Conservation (phyloP, 805 yeast genomes). For the Zygosaccharomyces siamensis region DNA sequence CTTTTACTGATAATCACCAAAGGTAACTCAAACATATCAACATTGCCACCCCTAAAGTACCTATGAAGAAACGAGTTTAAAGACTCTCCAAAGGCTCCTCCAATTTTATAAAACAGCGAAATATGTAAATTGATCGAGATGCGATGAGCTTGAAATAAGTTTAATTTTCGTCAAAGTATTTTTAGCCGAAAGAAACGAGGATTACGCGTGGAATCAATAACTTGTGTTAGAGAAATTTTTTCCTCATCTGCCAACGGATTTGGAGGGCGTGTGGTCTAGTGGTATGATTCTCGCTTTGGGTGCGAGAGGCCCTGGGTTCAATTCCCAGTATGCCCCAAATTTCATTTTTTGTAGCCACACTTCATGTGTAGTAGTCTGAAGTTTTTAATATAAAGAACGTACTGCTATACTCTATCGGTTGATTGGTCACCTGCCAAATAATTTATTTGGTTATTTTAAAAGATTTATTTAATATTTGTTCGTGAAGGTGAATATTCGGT, state of each 20-base stretch:
- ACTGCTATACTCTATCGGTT: too few species aligned
- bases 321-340: slow-evolving; percentile 41
- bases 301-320: slow-evolving; percentile 57
- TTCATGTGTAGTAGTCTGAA: neutral
- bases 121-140: neutral
- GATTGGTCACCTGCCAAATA: too few species aligned
- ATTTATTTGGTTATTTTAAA: too few species aligned
- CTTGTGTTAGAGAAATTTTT: neutral
- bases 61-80: neutral
- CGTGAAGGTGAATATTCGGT: too few species aligned
- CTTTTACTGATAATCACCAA: slow-evolving; percentile 15
- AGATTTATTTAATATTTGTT: too few species aligned
- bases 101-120: neutral
- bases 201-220: too few species aligned
- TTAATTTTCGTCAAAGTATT: slow-evolving; percentile 1
- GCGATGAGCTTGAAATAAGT: slow-evolving; percentile 11
- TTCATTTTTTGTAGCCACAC: slow-evolving; percentile 3
- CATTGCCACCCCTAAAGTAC: neutral
- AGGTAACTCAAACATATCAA: slow-evolving; percentile 30
- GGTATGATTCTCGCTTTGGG: slow-evolving; percentile 35
- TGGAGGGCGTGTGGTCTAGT: slow-evolving; percentile 33
- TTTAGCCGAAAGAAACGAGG: neutral
- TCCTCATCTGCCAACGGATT: neutral
- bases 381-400: too few species aligned
- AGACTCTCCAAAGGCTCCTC: neutral